Conservation (phyloP, 257 asterid genomes). For the Scutellaria galericulata region DNA sequence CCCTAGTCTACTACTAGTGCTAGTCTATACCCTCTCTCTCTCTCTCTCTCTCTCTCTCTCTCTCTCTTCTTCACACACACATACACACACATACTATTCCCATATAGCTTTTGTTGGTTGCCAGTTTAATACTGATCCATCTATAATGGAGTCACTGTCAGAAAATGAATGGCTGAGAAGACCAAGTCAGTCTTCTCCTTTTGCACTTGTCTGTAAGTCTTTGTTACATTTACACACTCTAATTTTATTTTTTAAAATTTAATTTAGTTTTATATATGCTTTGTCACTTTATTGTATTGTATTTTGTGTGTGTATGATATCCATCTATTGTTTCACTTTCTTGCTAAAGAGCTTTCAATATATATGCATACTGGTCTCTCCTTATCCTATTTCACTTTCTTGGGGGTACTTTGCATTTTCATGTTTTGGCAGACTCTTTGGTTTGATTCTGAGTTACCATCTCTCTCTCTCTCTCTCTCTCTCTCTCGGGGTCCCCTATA, state of each 20-base stretch:
- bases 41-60: conserved; percentile 25
- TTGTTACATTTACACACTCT: not conserved
- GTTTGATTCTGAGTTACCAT: conserved; percentile 52
- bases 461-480: conserved; percentile 30
- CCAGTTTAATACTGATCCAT: conserved; percentile 48
- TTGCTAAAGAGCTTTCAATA: conserved; percentile 14
- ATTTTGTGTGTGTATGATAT: not conserved
- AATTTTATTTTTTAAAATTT: no score
- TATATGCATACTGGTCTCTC: conserved; percentile 34
- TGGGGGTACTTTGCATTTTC: conserved; percentile 34
- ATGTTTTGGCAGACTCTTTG: conserved; percentile 29
- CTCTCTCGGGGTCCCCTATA: conserved; percentile 34
- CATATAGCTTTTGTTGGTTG: conserved; percentile 49
- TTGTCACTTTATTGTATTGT: not conserved
- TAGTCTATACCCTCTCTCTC: conserved; percentile 23
- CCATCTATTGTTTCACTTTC: not conserved
- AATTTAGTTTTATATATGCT: not conserved
- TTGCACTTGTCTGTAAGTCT: conserved; percentile 59
- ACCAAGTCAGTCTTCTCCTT: conserved; percentile 53
- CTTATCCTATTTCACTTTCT: conserved; percentile 36
- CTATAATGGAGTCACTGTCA: conserved; percentile 69
- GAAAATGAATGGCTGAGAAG: conserved; percentile 85
- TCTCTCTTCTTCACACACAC: conserved; percentile 26
- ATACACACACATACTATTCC: conserved; percentile 25
- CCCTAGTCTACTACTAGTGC: conserved; percentile 24